Evolutionary conservation across 2,329 filamentous ascomycete genomes (phyloP).

Genomic region (Ophiostoma quercus): DNA sequence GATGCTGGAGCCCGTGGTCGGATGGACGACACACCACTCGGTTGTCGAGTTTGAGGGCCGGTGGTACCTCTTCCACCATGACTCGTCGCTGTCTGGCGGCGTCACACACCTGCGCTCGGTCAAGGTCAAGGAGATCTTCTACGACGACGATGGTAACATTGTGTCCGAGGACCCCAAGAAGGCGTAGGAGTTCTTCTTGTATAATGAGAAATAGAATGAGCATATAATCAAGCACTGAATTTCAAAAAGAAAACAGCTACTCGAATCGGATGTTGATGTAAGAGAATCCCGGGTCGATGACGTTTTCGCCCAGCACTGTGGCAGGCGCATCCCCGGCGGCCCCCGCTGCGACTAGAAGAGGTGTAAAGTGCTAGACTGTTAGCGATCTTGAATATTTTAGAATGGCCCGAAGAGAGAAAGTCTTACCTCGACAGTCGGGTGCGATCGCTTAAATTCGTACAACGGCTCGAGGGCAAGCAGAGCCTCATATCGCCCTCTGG

Average conservation of each 20-base stretch:
- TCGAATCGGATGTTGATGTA: not conserved
- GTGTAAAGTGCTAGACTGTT: not conserved
- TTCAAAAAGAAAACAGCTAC: not conserved
- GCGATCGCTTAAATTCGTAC: slow-evolving; percentile 21
- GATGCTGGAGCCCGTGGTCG: slow-evolving; percentile 69
- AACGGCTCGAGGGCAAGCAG: slow-evolving; percentile 20
- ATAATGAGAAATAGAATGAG: not conserved
- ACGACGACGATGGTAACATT: slow-evolving; percentile 62
- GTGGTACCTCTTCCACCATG: slow-evolving; percentile 75
- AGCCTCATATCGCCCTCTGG: slow-evolving; percentile 1
- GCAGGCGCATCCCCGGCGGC: not conserved
- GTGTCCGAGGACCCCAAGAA: slow-evolving; percentile 33
- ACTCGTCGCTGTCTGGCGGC: slow-evolving; percentile 62
- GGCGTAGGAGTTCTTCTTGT: not conserved
- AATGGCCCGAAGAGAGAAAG: not conserved
- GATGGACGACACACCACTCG: slow-evolving; percentile 78
- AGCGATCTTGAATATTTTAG: not conserved
- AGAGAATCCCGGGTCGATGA: not conserved
- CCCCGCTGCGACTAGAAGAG: not conserved
- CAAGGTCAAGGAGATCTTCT: slow-evolving; percentile 70
- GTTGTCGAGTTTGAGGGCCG: slow-evolving; percentile 66
- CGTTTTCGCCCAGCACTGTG: not conserved
- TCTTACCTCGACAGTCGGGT: slow-evolving; percentile 20
- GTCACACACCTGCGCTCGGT: slow-evolving; percentile 67
- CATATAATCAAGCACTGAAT: not conserved